Evolutionary conservation across 305 asterid species (phyloP), one percentile per base, ranked within the genome.

Genomic region (Fraxinus latifolia): DNA sequence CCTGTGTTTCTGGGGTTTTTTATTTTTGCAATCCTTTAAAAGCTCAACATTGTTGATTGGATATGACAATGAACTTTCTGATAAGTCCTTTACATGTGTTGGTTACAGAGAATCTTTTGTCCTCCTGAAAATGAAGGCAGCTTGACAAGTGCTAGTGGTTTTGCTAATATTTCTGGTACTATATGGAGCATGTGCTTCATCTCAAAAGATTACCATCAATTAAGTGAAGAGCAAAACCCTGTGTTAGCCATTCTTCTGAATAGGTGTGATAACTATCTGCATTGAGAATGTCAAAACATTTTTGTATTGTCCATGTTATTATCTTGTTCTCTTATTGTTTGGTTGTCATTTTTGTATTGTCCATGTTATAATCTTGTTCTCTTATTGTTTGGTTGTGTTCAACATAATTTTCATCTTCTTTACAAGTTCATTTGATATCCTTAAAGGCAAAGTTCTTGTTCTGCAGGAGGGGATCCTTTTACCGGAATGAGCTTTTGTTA

Each of bases 171-270:
- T 78, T 88, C 91, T 88, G 99, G 98, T 88, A 92, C 98, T 78
- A 96, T 96, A 91, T 96, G 99, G 99, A 94, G 98, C 93, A 96
- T 96, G 99, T 96, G 99, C 92, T 96, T 96, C 87, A 90, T 96
- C 88, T 91, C 99, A 47, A 83, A 89, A 81, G 91, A 90, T 87
- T 60, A 83, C 82, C 82, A 82, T 80, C 93, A 87, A 82, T 74
- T 89, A 80, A 84, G 84, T 86, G 86, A 88, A 90, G 91, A 82
- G 81, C 80, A 58, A 83, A 95, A 88, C 70, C 97, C 99, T 83
- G 77, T 96, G 58, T 79, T 96, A 87, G 99, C 98, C 84, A 80
- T 96, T 87, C 92, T 96, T 87, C 89, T 96, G 82, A 94, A 94
- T 89, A 94, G 99, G 99, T 94, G 86, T 39, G 84, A 42, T 82